A percentile compares a stretch with the other conserved stretches of the same genome.
These are phyloP conservation scores for Suillus bovinus DNA, from an alignment of 768 basidiomycete species.

Conservation along the genomic window DNA sequence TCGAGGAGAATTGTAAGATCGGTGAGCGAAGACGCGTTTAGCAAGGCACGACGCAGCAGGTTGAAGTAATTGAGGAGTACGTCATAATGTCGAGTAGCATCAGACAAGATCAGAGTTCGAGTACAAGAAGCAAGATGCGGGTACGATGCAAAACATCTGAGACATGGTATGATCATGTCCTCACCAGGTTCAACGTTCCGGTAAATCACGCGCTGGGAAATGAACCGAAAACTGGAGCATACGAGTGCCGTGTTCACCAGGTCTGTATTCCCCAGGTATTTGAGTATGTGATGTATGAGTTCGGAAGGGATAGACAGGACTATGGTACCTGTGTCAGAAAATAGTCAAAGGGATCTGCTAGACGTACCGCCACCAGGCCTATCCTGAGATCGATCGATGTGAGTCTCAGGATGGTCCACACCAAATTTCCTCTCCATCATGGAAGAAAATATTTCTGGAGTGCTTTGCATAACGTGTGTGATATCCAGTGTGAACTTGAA, in stretches of 20 bases:
- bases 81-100: constrained; percentile 7
- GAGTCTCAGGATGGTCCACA: not conserved
- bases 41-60: constrained; percentile 23
- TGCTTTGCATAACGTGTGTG: not conserved
- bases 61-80: constrained; percentile 8
- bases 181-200: constrained; percentile 9
- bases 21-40: constrained; percentile 22
- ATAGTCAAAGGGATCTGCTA: not conserved
- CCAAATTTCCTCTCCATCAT: not conserved
- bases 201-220: constrained; percentile 15
- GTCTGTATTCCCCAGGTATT: constrained; percentile 5
- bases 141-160: constrained; percentile 12
- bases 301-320: constrained; percentile 11
- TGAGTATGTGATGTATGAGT: constrained; percentile 14
- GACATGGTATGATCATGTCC: constrained; percentile 12
- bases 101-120: constrained; percentile 10
- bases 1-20: constrained; percentile 26
- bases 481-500: not conserved
- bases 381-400: not conserved
- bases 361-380: not conserved
- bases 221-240: constrained; percentile 3
- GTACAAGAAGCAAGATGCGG: constrained; percentile 13
- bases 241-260: constrained; percentile 8
- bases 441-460: not conserved
- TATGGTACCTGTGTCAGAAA: not conserved